Evolutionary conservation across 2,329 filamentous ascomycete species (phyloP), one percentile per base, ranked within the genome.

Genomic region (Xylariaceae sp.): DNA sequence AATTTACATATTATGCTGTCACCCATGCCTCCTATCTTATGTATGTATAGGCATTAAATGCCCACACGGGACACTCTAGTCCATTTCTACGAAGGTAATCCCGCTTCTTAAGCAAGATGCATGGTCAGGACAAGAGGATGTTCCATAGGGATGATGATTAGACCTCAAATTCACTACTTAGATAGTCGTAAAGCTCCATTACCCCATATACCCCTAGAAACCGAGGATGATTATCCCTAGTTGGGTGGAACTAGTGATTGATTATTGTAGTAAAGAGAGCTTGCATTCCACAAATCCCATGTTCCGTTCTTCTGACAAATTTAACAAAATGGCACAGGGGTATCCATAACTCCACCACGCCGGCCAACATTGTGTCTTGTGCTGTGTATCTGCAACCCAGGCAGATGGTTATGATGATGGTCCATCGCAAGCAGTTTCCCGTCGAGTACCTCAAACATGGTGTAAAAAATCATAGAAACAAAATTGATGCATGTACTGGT

Each of bases 301-400:
- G 32, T 10, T 37, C 14, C 26, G 5, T 10, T 29, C 3, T 37
- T 16, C 32, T 37, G 32, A 37, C 14, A 3, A 37, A 26, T 4
- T 9, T 26, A 26, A 37, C 32, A 10, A 37, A 37, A 37, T 32
- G 29, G 23, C 42, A 42, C 40, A 26, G 20, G 23, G 49, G 49
- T 52, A 52, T 52, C 49, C 42, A 37, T 46, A 45, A 52, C 49
- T 37, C 49, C 49, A 20, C 26, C 47, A 29, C 32, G 32, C 32
- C 32, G 32, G 32, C 32, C 6, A 37, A 37, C 32, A 37, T 7
- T 7, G 32, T 37, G 14, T 14, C 12, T 37, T 10, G 14, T 37
- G 14, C 32, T 37, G 32, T 5, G 10, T 6, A 10, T 16, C 32
- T 37, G 32, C 32, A 37, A 37, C 14, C 32, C 32, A 3, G 9